Base-by-base conservation (phyloP, 2,329 filamentous ascomycete species). In the Aspergillus sp. region DNA sequence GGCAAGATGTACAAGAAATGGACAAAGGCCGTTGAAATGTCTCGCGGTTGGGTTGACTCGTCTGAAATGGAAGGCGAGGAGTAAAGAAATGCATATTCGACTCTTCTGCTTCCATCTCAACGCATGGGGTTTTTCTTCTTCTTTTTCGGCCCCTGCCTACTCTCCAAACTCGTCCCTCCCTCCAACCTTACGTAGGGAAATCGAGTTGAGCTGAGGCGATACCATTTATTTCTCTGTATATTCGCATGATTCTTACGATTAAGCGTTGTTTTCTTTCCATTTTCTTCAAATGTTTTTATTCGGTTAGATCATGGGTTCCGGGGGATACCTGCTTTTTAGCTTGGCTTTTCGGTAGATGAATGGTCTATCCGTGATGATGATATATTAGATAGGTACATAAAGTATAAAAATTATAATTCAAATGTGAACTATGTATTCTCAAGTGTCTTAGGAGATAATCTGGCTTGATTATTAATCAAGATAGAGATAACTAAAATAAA, bases 1-100 rank as follows among this genome's bases (percentile, higher is more conserved):
- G 73, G 73, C 32, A 81, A 80, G 68, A 85, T 89, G 77, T 91
- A 90, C 68, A 81, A 80, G 64, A 83, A 84, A 64, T 93, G 90
- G 90, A 82, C 85, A 65, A 86, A 89, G 74, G 90, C 90, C 1
- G 90, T 93, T 38, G 79, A 89, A 71, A 93, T 92, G 89, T 89
- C 85, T 66, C 85, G 81, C 68, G 90, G 90, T 34, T 93, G 90
- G 89, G 63, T 72, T 58, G 67, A 74, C 44, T 59, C 61, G 7
- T 62, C 59, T 22, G 64, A 70, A 47, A 64, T 66, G 41, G 62
- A 68, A 12, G 45, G 45, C 4, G 62, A 64, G n/a, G 64, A 70
- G 41, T 51, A 53, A 30, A 30, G 20, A 42, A 42, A 15, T n/a
- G 20, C 32, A 9, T 36, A 12, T 17, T 38, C 18, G 32, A 18